phyloP scores from a whole-genome alignment of 2,329 filamentous ascomycete species.

The Hymenoscyphus repandus region DNA sequence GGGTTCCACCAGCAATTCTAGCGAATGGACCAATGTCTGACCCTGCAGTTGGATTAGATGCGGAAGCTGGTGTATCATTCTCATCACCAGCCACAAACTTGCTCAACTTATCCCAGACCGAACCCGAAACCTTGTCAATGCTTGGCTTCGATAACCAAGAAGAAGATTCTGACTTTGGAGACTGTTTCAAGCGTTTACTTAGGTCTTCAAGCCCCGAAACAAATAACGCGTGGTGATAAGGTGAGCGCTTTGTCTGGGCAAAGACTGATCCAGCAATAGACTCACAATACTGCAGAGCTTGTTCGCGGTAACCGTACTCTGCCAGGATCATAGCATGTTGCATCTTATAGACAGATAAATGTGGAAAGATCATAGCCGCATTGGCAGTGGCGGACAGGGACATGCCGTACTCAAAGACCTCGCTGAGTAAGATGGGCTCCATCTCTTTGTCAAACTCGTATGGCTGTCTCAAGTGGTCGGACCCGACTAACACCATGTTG shows the following conservation, averaged over 20 bases:
- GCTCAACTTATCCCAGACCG: constrained; percentile 88
- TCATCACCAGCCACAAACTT: constrained; percentile 95
- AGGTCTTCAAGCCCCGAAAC: constrained; percentile 78
- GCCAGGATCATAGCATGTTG: constrained; percentile 80
- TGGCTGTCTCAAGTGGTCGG: constrained; percentile 68
- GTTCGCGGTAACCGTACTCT: constrained; percentile 74
- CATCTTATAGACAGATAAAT: constrained; percentile 87
- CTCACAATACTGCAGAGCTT: constrained; percentile 90
- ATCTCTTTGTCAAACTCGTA: constrained; percentile 73
- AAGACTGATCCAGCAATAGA: constrained; percentile 70
- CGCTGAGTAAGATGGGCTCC: constrained; percentile 87
- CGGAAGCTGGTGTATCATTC: constrained; percentile 56
- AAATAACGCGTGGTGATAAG: constrained; percentile 76
- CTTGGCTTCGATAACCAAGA: constrained; percentile 94
- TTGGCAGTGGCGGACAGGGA: constrained; percentile 60
- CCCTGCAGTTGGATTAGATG: constrained; percentile 49
- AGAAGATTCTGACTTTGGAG: constrained; percentile 72
- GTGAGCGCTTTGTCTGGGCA: constrained; percentile 75
- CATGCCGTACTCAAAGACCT: constrained; percentile 88
- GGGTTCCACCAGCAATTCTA: constrained; percentile 70
- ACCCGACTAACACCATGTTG: constrained; percentile 78
- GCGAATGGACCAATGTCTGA: constrained; percentile 74
- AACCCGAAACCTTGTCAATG: constrained; percentile 92
- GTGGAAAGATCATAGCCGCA: constrained; percentile 59
- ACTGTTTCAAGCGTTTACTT: constrained; percentile 74